Base-by-base conservation (phyloP, 2,329 filamentous ascomycete species). In the Aschersonia sp. region DNA sequence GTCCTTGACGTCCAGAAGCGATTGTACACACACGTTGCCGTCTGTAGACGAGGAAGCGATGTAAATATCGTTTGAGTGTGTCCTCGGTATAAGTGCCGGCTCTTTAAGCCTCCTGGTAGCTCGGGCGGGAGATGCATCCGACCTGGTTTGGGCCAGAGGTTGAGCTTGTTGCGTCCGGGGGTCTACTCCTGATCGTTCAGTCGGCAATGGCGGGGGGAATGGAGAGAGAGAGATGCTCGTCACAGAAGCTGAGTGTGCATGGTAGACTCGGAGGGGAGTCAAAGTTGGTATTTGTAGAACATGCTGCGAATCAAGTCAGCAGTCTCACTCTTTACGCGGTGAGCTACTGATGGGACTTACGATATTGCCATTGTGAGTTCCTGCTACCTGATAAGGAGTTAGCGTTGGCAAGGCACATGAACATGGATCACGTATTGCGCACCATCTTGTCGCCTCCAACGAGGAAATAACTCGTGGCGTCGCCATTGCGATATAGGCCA, bases 371-470 rank as follows among this genome's bases (percentile, higher is more conserved):
- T 94, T 95, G 64, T 98, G 90, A 32, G 92, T 95, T 54, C 90
- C 92, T 56, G 94, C 73, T 52, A 95, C 83, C 85, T 90, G 66
- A 66, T 48, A 49, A 41, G n/a, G 14, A 12, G 40, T n/a, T 7
- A 22, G 40, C 40, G 40, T 7, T n/a, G 40, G 10, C 3, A 7
- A 12, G 7, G 10, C 35, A 41, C 10, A 41, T 12, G 11, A n/a
- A n/a, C 40, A 12, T 41, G 9, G 5, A 9, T 41, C n/a, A 12
- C 9, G 10, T 41, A 7, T 12, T 41, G 7, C 40, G 40, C n/a
- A 90, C 87, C 90, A 97, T 94, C 70, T 97, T 97, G 71, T 98
- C 90, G 46, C 90, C 90, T 41, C 85, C 85, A 45, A 94, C 87
- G 45, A 94, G 68, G 62, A 95, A 95, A 7, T 86, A 73, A 64